Evolutionary conservation across 2,329 filamentous ascomycete genomes (phyloP).

Genomic region (Neurospora crassa): DNA sequence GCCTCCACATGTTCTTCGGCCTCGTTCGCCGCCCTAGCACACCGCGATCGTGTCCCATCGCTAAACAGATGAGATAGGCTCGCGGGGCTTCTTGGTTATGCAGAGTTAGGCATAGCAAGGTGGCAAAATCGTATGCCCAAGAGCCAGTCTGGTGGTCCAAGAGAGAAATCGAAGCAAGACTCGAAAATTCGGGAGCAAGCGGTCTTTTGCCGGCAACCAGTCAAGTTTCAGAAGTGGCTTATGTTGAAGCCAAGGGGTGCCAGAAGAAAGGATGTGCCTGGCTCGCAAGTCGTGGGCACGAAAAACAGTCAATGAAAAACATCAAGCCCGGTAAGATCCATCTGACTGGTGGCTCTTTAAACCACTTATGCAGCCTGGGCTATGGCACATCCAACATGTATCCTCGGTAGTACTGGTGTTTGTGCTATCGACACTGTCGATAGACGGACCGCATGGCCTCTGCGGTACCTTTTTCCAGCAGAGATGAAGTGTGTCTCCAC

Average conservation of each 20-base stretch:
- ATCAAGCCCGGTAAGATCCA: constrained; percentile 17
- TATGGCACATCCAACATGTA: constrained; percentile 26
- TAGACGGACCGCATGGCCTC: constrained; percentile 5
- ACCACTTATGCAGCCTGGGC: constrained; percentile 29
- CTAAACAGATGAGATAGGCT: constrained; percentile 9
- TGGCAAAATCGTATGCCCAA: constrained; percentile 34
- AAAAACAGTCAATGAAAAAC: constrained; percentile 9
- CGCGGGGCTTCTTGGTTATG: constrained; percentile 23
- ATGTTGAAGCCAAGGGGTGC: constrained; percentile 11
- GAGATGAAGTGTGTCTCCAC: constrained; percentile 27
- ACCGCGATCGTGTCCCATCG: constrained; percentile 15
- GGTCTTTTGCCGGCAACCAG: constrained; percentile 13
- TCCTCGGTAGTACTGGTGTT: constrained; percentile 21
- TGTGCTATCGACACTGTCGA: constrained; percentile 13
- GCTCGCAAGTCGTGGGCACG: constrained; percentile 15
- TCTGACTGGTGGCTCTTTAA: constrained; percentile 16
- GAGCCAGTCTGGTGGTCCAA: constrained; percentile 30
- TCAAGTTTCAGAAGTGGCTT: constrained; percentile 9
- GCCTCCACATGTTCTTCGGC: constrained; percentile 6
- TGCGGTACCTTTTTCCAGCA: constrained; percentile 11
- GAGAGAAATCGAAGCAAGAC: constrained; percentile 16
- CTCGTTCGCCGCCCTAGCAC: constrained; percentile 5
- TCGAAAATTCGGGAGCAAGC: constrained; percentile 13
- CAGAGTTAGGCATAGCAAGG: constrained; percentile 32
- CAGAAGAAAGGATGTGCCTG: constrained; percentile 28